Conservation (phyloP, 2,329 filamentous ascomycete genomes). For the Sclerotinia nivalis region DNA sequence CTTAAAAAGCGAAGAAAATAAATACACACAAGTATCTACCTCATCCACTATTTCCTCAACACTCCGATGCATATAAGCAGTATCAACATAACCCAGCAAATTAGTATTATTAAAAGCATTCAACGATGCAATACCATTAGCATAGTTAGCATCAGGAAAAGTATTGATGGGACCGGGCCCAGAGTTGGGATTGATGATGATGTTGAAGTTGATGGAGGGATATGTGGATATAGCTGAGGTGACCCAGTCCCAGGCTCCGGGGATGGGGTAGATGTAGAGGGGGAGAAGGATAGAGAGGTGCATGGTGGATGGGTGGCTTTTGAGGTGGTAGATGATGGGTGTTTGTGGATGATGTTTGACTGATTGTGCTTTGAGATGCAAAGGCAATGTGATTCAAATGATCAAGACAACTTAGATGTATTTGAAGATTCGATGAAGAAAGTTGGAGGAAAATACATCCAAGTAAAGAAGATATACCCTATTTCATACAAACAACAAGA, state of each 20-base stretch:
- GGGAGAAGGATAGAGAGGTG: slow-evolving; percentile 6
- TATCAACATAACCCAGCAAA: not conserved
- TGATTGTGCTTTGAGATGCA: not conserved
- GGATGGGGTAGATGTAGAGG: not conserved
- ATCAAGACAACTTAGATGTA: too few species aligned
- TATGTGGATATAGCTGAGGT: not conserved
- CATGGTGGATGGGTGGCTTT: not conserved
- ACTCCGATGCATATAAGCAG: not conserved
- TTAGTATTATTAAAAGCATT: not conserved
- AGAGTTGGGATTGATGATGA: slow-evolving; percentile 8
- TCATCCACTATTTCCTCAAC: not conserved
- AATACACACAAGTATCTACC: not conserved
- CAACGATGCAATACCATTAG: not conserved
- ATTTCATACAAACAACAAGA: too few species aligned
- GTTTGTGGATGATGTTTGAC: not conserved
- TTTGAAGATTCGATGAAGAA: too few species aligned
- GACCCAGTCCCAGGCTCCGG: slow-evolving; percentile 1
- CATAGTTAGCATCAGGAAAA: not conserved
- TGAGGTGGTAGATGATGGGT: not conserved
- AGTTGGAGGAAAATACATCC: too few species aligned
- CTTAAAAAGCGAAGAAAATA: too few species aligned
- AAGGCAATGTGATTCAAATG: not conserved
- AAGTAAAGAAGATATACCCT: too few species aligned
- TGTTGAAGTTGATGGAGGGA: not conserved
- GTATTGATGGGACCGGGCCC: not conserved